Evolutionary conservation across 306 rosid genomes (phyloP).

Genomic region (Glycine soja): DNA sequence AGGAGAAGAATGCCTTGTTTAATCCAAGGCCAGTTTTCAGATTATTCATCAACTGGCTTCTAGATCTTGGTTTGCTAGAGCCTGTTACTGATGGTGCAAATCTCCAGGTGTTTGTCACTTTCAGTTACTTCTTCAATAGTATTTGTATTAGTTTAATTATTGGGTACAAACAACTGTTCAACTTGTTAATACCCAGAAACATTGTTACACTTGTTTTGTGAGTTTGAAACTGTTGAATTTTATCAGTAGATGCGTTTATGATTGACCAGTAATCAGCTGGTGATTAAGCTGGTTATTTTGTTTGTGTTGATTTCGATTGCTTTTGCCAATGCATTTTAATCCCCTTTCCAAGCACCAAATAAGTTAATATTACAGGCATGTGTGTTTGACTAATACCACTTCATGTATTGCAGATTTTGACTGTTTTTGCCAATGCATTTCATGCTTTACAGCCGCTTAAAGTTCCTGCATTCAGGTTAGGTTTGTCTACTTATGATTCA

Average conservation of each 20-base stretch:
- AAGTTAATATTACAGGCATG: neutral
- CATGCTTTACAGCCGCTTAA: conserved; percentile 95
- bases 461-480: conserved; percentile 93
- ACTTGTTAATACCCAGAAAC: neutral
- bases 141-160: neutral
- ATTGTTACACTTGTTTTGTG: neutral
- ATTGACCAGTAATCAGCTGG: neutral
- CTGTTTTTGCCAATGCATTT: conserved; percentile 82
- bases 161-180: neutral
- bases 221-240: neutral
- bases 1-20: conserved; percentile 87
- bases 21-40: conserved; percentile 93
- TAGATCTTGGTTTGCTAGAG: conserved; percentile 89
- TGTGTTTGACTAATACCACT: conserved; percentile 40
- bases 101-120: conserved; percentile 72
- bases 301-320: neutral
- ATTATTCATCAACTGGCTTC: conserved; percentile 89
- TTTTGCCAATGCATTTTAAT: neutral
- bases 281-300: neutral
- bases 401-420: conserved; percentile 73
- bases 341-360: neutral
- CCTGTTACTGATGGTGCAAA: conserved; percentile 88
- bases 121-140: conserved; percentile 13
- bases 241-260: neutral
- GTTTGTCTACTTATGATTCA: conserved; percentile 19